Conservation (phyloP, 2,329 filamentous ascomycete genomes). For the Arthrobotrys megalospora region DNA sequence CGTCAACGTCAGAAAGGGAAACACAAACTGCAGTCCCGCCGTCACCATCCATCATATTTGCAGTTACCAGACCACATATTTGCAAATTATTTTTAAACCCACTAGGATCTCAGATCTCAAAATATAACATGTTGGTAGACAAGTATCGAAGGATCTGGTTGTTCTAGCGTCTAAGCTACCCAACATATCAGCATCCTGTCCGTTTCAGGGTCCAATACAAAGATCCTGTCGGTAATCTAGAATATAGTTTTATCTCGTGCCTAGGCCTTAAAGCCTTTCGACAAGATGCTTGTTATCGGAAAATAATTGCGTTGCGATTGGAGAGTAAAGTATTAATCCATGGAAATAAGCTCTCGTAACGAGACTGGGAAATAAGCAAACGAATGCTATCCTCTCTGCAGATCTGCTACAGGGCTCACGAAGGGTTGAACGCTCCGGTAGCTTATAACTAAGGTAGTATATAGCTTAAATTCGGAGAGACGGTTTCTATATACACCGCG, state of each 20-base stretch:
- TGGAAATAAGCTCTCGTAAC: too few relatives aligned
- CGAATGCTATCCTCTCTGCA: too few relatives aligned
- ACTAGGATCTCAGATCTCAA: neutral
- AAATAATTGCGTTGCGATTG: neutral
- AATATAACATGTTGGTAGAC: neutral
- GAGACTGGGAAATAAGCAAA: too few relatives aligned
- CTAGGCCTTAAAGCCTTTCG: neutral
- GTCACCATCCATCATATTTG: too few relatives aligned
- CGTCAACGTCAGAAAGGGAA: neutral
- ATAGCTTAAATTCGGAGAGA: too few relatives aligned
- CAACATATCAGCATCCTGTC: neutral
- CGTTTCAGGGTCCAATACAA: neutral
- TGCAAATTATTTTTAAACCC: neutral
- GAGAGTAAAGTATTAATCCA: neutral
- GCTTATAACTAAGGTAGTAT: too few relatives aligned
- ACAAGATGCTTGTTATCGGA: neutral
- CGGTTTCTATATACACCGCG: too few relatives aligned
- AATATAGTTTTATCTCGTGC: neutral
- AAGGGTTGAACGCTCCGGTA: too few relatives aligned
- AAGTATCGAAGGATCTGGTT: neutral
- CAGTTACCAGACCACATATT: too few relatives aligned
- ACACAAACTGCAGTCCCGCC: neutral
- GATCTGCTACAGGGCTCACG: too few relatives aligned
- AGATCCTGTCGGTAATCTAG: conserved; percentile 1
- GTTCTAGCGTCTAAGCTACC: neutral